phyloP scores from a whole-genome alignment of 495 filamentous ascomycete species.

The Amphirosellinia nigrospora region DNA sequence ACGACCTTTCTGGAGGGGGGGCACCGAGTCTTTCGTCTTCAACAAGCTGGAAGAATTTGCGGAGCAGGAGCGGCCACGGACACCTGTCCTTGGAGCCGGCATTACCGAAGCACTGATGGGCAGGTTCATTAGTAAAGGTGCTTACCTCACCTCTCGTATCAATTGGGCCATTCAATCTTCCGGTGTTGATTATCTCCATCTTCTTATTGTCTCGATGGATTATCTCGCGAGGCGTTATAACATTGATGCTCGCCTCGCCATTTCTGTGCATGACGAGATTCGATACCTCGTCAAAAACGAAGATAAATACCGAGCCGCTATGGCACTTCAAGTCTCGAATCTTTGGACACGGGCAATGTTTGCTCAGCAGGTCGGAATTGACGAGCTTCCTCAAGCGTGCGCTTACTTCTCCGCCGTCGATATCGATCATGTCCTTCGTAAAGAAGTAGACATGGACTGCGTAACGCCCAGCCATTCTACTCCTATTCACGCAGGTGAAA shows the following conservation, averaged over 20 bases:
- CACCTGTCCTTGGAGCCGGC: conserved; percentile 91
- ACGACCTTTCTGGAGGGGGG: conserved; percentile 89
- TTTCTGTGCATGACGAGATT: conserved; percentile 98
- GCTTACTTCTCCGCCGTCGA: conserved; percentile 97
- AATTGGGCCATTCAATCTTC: conserved; percentile 99
- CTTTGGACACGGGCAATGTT: conserved; percentile 98
- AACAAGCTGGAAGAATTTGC: conserved; percentile 98
- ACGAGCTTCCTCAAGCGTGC: conserved; percentile 91
- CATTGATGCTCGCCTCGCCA: conserved; percentile 80
- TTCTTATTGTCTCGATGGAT: conserved; percentile 93
- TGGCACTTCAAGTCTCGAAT: conserved; percentile 93
- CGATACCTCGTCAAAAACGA: conserved; percentile 86
- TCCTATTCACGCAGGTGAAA: conserved; percentile 85
- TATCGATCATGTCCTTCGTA: conserved; percentile 90
- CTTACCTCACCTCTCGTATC: conserved; percentile 93
- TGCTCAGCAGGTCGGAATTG: conserved; percentile 91
- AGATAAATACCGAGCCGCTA: conserved; percentile 84
- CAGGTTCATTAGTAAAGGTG: conserved; percentile 84
- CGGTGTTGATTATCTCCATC: conserved; percentile 96
- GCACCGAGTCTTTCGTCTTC: conserved; percentile 97
- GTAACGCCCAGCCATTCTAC: conserved; percentile 84
- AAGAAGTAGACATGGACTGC: conserved; percentile 98
- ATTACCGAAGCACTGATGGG: conserved; percentile 95
- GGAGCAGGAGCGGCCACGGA: conserved; percentile 88
- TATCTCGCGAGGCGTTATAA: conserved; percentile 88